Evolutionary conservation across 2,329 filamentous ascomycete genomes (phyloP).

Genomic region (Botrytis cinerea): DNA sequence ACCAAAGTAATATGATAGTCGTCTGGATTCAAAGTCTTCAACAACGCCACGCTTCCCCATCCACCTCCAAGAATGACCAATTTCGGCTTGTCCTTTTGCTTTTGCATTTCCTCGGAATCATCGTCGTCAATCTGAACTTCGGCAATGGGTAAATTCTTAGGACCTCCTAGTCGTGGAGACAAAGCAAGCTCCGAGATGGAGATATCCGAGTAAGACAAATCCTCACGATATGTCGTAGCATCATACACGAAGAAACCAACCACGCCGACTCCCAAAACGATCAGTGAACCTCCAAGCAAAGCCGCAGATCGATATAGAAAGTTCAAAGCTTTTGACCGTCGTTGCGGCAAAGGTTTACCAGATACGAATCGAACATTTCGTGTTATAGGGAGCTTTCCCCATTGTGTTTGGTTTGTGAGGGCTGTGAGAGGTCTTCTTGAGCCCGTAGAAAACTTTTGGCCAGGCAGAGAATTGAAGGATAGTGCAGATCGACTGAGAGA

Average conservation of each 20-base stretch:
- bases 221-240: slow-evolving; percentile 82
- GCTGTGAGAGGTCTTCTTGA: neutral
- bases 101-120: slow-evolving; percentile 68
- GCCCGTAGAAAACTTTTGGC: slow-evolving; percentile 12
- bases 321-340: slow-evolving; percentile 52
- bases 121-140: slow-evolving; percentile 88
- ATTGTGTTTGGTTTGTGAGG: slow-evolving; percentile 19
- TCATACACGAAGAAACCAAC: slow-evolving; percentile 92
- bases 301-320: slow-evolving; percentile 71
- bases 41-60: slow-evolving; percentile 88
- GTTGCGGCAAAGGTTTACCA: slow-evolving; percentile 54
- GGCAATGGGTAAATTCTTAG: slow-evolving; percentile 92
- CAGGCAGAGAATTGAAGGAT: neutral
- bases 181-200: slow-evolving; percentile 83
- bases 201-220: slow-evolving; percentile 67
- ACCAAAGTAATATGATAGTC: slow-evolving; percentile 97
- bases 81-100: slow-evolving; percentile 83
- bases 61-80: slow-evolving; percentile 91
- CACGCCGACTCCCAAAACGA: slow-evolving; percentile 68
- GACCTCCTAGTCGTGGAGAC: slow-evolving; percentile 77
- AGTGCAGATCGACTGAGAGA: neutral
- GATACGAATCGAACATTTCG: slow-evolving; percentile 45
- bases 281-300: slow-evolving; percentile 72
- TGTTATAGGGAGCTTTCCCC: slow-evolving; percentile 20
- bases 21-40: slow-evolving; percentile 86